Evolutionary conservation across 2,329 filamentous ascomycete species (phyloP).

Genomic region (Monosporascus sp.): DNA sequence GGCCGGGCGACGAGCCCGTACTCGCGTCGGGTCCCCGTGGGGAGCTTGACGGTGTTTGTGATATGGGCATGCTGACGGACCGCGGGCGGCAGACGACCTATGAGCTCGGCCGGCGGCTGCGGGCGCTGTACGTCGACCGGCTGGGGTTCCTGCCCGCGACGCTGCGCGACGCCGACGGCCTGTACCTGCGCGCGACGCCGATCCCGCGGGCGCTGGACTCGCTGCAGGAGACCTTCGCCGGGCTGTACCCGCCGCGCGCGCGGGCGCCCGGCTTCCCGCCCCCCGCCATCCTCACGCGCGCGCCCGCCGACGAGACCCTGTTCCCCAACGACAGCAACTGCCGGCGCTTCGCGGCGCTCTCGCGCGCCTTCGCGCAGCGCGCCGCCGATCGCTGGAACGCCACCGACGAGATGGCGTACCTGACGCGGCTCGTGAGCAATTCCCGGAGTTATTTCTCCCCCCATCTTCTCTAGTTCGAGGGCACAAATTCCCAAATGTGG

Average conservation of each 20-base stretch:
- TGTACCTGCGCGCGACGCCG: slow-evolving; percentile 71
- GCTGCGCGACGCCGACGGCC: slow-evolving; percentile 47
- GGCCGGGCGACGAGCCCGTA: slow-evolving; percentile 61
- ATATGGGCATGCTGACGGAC: slow-evolving; percentile 71
- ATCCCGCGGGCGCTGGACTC: slow-evolving; percentile 73
- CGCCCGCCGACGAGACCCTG: slow-evolving; percentile 67
- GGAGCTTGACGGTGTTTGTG: slow-evolving; percentile 77
- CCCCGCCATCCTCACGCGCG: slow-evolving; percentile 61
- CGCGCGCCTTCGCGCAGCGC: slow-evolving; percentile 65
- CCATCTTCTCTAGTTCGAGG: too few relatives aligned
- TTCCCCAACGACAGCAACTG: slow-evolving; percentile 75
- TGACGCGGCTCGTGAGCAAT: slow-evolving; percentile 73
- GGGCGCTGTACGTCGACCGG: slow-evolving; percentile 69
- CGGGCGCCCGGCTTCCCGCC: slow-evolving; percentile 46
- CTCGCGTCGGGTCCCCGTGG: slow-evolving; percentile 63
- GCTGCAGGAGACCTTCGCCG: slow-evolving; percentile 68
- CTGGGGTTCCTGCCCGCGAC: slow-evolving; percentile 62
- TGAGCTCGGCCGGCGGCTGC: slow-evolving; percentile 61
- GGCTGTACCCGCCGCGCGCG: slow-evolving; percentile 60
- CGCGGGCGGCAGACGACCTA: slow-evolving; percentile 67
- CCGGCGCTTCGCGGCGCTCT: slow-evolving; percentile 64
- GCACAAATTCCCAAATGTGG: too few relatives aligned
- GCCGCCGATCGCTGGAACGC: slow-evolving; percentile 70
- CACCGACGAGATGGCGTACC: slow-evolving; percentile 75
- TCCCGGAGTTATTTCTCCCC: too few relatives aligned